A percentile compares a stretch with the other conserved stretches of the same genome.
These are phyloP conservation scores for Colletotrichum somersetense DNA, from an alignment of 2,329 filamentous ascomycete species.

Conservation along the genomic window DNA sequence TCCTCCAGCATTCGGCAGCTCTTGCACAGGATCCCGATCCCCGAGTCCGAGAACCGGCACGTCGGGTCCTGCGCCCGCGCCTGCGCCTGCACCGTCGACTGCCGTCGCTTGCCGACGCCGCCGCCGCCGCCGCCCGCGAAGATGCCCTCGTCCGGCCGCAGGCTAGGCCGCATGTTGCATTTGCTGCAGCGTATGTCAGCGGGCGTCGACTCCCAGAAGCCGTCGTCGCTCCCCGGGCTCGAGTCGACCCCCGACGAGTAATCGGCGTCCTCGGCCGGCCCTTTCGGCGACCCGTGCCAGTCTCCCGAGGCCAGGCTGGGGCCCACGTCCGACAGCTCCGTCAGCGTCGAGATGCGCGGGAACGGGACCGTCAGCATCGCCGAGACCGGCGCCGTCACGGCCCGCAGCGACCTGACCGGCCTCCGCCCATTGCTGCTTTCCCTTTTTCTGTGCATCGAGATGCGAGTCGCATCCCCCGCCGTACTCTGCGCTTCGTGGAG, in stretches of 20 bases:
- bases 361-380: conserved; percentile 31
- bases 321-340: conserved; percentile 30
- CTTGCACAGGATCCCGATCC: conserved; percentile 34
- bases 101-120: conserved; percentile 2
- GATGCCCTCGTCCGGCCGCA: conserved; percentile 26
- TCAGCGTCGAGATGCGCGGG: conserved; percentile 35
- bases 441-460: background rate
- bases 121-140: conserved; percentile 3
- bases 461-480: background rate
- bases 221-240: conserved; percentile 29
- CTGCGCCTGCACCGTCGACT: background rate
- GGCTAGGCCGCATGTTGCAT: conserved; percentile 36
- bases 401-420: background rate
- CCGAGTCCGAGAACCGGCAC: conserved; percentile 38
- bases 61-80: conserved; percentile 9
- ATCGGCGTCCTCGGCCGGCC: conserved; percentile 26
- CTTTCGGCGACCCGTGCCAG: background rate
- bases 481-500: background rate
- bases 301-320: conserved; percentile 6
- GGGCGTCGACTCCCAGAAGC: conserved; percentile 20
- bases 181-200: conserved; percentile 39
- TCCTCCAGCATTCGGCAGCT: conserved; percentile 39
- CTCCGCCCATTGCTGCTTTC: conserved; percentile 10
- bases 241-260: conserved; percentile 37
- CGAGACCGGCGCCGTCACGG: conserved; percentile 10